Evolutionary conservation across 768 basidiomycete genomes (phyloP).

Genomic region (Polyporus arcularius): DNA sequence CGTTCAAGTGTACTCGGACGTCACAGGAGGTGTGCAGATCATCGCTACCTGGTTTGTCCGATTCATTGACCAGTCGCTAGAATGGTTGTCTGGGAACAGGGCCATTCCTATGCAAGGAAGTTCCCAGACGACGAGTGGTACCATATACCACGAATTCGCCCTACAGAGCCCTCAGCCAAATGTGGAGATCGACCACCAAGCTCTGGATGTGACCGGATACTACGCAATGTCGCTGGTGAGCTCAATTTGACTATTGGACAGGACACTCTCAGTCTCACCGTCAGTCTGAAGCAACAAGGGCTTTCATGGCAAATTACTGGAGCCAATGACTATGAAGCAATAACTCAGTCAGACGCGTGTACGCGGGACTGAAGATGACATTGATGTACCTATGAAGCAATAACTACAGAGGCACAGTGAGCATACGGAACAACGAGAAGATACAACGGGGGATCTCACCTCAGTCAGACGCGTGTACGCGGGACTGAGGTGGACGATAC

Average conservation of each 20-base stretch:
- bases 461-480: not conserved
- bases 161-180: slow-evolving; percentile 5
- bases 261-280: no score
- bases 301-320: slow-evolving; percentile 10
- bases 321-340: not conserved
- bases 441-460: not conserved
- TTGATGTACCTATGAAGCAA: not conserved
- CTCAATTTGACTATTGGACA: not conserved
- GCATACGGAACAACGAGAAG: not conserved
- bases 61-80: not conserved
- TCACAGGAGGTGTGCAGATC: slow-evolving; percentile 34
- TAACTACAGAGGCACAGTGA: not conserved
- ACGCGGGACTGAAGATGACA: no score
- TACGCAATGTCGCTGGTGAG: slow-evolving; percentile 16
- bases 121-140: slow-evolving; percentile 1
- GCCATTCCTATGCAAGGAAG: slow-evolving; percentile 4
- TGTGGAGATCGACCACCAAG: slow-evolving; percentile 10
- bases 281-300: not conserved
- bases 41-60: not conserved
- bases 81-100: slow-evolving; percentile 19
- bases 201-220: slow-evolving; percentile 14
- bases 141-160: slow-evolving; percentile 16
- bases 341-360: no score
- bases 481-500: not conserved
- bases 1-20: slow-evolving; percentile 41